phyloP scores from a whole-genome alignment of 768 basidiomycete genomes.

The Lyophyllum semitale region DNA sequence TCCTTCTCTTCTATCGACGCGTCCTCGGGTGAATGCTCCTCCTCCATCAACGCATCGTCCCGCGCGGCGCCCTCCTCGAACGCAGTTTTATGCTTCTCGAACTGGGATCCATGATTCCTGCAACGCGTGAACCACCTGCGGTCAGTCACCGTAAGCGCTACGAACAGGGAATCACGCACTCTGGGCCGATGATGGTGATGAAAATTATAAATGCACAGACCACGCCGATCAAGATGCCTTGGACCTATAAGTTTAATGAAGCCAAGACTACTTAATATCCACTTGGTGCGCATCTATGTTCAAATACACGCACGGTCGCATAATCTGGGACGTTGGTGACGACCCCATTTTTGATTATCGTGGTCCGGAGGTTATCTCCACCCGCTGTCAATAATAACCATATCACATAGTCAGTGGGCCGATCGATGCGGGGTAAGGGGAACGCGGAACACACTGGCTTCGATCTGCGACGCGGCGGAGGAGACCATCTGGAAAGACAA shows the following conservation, averaged over 20 bases:
- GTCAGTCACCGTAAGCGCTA: neutral
- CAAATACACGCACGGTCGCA: conserved; percentile 40
- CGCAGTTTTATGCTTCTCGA: conserved; percentile 80
- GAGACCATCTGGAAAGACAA: conserved; percentile 54
- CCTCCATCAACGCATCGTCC: conserved; percentile 39
- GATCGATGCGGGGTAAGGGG: too few relatives aligned
- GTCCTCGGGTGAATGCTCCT: conserved; percentile 8
- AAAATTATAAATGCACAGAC: conserved; percentile 78
- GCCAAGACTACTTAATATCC: too few relatives aligned
- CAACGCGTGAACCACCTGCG: neutral
- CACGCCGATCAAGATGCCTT: conserved; percentile 85
- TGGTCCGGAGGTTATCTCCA: conserved; percentile 55
- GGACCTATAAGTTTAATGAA: conserved; percentile 42
- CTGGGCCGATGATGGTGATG: conserved; percentile 76
- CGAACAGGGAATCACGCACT: conserved; percentile 42
- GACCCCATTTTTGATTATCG: conserved; percentile 45
- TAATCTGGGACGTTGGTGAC: conserved; percentile 58
- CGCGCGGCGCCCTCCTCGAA: conserved; percentile 73
- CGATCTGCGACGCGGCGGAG: conserved; percentile 77
- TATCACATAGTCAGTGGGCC: too few relatives aligned
- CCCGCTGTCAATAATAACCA: conserved; percentile 55
- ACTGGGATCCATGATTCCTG: conserved; percentile 76
- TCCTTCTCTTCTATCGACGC: conserved; percentile 9
- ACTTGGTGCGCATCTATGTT: neutral
- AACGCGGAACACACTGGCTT: conserved; percentile 59